These are phyloP conservation scores for Eugenia klotzschiana DNA, from an alignment of 441 rosid genomes.

Conservation along the genomic window DNA sequence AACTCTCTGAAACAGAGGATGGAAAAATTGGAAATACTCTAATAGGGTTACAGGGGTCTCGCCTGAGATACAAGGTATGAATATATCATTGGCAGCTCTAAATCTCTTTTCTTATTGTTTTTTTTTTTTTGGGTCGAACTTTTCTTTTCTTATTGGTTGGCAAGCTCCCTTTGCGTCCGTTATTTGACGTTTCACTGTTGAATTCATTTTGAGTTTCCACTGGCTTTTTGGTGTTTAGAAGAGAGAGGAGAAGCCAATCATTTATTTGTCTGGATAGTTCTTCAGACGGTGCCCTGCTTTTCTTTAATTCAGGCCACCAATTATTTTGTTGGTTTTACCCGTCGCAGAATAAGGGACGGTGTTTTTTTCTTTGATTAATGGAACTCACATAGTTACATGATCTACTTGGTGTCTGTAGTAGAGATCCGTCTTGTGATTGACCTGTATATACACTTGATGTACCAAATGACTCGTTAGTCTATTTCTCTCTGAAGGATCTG, in stretches of 20 bases:
- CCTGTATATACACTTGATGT: background rate
- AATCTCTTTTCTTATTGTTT: background rate
- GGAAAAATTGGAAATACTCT: slow-evolving; percentile 31
- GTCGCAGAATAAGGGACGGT: background rate
- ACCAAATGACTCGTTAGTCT: background rate
- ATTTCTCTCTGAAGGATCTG: slow-evolving; percentile 34
- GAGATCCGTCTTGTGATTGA: background rate
- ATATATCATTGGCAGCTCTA: background rate
- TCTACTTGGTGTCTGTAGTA: background rate
- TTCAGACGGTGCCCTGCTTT: background rate
- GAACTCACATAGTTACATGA: background rate
- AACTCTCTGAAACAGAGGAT: slow-evolving; percentile 8
- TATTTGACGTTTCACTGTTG: background rate
- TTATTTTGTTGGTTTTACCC: background rate
- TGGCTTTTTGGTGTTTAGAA: background rate
- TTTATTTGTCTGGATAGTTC: background rate
- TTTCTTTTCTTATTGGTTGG: background rate
- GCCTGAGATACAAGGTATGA: slow-evolving; percentile 53
- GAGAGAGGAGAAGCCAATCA: background rate
- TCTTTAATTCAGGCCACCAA: background rate
- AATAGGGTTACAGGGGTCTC: slow-evolving; percentile 31
- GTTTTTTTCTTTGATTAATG: background rate
- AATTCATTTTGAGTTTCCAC: background rate
- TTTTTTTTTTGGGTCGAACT: no score
- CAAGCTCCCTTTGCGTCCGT: background rate